These are phyloP conservation scores for Boechera divaricarpa DNA, from an alignment of 345 rosid species.

Conservation along the genomic window DNA sequence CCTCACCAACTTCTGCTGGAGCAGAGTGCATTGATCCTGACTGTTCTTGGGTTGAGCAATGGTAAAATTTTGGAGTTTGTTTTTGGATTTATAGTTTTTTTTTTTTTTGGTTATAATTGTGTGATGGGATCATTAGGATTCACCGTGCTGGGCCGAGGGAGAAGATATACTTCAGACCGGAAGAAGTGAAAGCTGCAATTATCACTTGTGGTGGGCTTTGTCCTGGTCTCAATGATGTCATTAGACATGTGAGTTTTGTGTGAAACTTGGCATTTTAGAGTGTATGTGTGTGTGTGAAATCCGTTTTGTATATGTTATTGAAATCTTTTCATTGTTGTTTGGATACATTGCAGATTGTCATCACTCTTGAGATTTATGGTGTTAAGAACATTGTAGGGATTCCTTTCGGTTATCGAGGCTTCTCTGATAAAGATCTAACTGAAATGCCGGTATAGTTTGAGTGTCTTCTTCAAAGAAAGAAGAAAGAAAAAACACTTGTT, in stretches of 20 bases:
- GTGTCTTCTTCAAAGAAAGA: not conserved
- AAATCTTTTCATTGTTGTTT: not conserved
- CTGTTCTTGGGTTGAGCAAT: constrained; percentile 95
- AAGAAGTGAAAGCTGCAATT: constrained; percentile 90
- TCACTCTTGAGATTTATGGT: constrained; percentile 95
- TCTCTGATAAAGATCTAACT: constrained; percentile 66
- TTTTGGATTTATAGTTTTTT: not conserved
- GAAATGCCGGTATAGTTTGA: constrained; percentile 72
- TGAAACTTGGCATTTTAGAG: not conserved
- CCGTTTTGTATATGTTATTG: not conserved
- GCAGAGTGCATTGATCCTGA: constrained; percentile 81
- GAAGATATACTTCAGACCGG: constrained; percentile 85
- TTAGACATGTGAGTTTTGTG: constrained; percentile 66
- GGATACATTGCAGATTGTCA: constrained; percentile 71
- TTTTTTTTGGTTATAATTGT: not conserved
- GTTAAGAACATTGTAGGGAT: constrained; percentile 94
- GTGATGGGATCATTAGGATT: constrained; percentile 58
- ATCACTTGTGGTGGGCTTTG: constrained; percentile 97
- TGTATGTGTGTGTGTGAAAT: not conserved
- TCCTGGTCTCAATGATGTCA: constrained; percentile 96
- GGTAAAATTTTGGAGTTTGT: constrained; percentile 46
- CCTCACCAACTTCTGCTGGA: constrained; percentile 85
- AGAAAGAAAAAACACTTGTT: not conserved
- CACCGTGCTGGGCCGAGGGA: constrained; percentile 97
- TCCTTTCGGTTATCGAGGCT: constrained; percentile 95